phyloP scores from a whole-genome alignment of 2,329 filamentous ascomycete species.

The Neonectria magnoliae region DNA sequence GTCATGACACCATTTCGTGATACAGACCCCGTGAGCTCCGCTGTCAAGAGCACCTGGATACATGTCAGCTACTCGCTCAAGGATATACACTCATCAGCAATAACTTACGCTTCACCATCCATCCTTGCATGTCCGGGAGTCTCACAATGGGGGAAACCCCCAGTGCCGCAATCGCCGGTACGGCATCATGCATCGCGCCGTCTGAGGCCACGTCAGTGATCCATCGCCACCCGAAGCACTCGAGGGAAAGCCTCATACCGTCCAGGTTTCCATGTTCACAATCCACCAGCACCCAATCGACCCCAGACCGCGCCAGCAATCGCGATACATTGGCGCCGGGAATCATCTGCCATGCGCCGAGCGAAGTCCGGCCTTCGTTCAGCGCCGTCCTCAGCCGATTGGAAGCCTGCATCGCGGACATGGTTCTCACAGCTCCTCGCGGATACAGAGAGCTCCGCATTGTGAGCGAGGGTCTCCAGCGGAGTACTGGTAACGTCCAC shows the following conservation, averaged over 20 bases:
- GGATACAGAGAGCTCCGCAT: constrained; percentile 19
- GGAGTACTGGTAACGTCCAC: constrained; percentile 25
- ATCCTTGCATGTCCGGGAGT: constrained; percentile 61
- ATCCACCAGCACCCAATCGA: constrained; percentile 73
- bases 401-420: constrained; percentile 53
- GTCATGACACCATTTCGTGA: too few relatives aligned
- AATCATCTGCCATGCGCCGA: constrained; percentile 72
- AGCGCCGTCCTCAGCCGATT: constrained; percentile 63
- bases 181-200: constrained; percentile 63
- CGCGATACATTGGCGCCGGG: constrained; percentile 69
- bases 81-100: background rate
- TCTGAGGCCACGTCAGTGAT: constrained; percentile 44
- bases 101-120: constrained; percentile 56
- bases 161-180: constrained; percentile 60
- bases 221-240: background rate
- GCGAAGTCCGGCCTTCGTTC: constrained; percentile 56
- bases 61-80: constrained; percentile 1
- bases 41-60: constrained; percentile 57
- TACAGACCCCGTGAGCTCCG: constrained; percentile 60
- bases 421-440: constrained; percentile 18
- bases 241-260: constrained; percentile 43
- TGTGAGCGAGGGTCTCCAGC: constrained; percentile 29
- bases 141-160: constrained; percentile 58
- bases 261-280: constrained; percentile 64
- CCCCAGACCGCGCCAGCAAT: constrained; percentile 67